Percentiles rank a stretch among this genome's conserved stretches.
phyloP scores from a whole-genome alignment of 2,329 filamentous ascomycete species.

The Botrytis elliptica region DNA sequence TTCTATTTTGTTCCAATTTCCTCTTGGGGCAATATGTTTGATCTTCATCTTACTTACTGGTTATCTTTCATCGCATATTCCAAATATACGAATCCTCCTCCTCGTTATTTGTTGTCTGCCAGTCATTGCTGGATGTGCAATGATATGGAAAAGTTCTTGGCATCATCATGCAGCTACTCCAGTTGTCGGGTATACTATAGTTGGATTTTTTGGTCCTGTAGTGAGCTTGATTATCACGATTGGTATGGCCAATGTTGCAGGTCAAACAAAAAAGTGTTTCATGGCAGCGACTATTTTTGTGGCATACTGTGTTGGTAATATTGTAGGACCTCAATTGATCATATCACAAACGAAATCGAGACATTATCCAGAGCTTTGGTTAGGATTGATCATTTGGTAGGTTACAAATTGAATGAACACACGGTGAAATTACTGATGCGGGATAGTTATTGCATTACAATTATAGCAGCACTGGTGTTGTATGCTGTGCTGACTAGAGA shows the following conservation, averaged over 20 bases:
- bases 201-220: slow-evolving; percentile 52
- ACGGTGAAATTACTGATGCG: slow-evolving; percentile 4
- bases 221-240: slow-evolving; percentile 60
- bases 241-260: slow-evolving; percentile 68
- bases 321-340: slow-evolving; percentile 71
- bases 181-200: slow-evolving; percentile 48
- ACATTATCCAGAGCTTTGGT: slow-evolving; percentile 72
- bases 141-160: slow-evolving; percentile 72
- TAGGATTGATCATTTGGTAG: slow-evolving; percentile 62
- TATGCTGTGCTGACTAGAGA: slow-evolving; percentile 60
- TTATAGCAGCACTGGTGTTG: slow-evolving; percentile 53
- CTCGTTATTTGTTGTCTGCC: slow-evolving; percentile 67
- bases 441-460: slow-evolving; percentile 64
- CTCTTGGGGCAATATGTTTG: slow-evolving; percentile 67
- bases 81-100: slow-evolving; percentile 64
- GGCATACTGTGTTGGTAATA: slow-evolving; percentile 74
- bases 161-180: slow-evolving; percentile 62
- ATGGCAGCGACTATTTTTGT: slow-evolving; percentile 74
- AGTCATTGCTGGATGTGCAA: slow-evolving; percentile 69
- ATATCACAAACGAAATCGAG: slow-evolving; percentile 61
- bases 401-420: slow-evolving; percentile 18
- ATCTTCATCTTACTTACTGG: slow-evolving; percentile 66
- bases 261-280: slow-evolving; percentile 75
- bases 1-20: slow-evolving; percentile 72
- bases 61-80: slow-evolving; percentile 58